Conservation (phyloP, 2,329 filamentous ascomycete genomes). For the Alternaria burnsii region DNA sequence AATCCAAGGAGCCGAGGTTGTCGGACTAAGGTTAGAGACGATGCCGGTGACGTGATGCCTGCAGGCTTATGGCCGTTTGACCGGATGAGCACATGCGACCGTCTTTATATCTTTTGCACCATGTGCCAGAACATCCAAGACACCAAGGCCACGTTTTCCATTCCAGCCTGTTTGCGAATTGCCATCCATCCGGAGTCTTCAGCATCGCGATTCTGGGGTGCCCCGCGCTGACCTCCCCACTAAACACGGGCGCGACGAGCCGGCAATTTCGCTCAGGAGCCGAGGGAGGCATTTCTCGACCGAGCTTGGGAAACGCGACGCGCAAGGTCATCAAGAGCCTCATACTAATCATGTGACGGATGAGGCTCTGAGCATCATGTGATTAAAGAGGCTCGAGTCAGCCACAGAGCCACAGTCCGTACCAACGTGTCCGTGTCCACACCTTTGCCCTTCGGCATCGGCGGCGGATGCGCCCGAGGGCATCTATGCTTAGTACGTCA, state of each 20-base stretch:
- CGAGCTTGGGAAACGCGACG: constrained; percentile 6
- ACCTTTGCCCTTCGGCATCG: neutral
- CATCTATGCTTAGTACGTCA: neutral
- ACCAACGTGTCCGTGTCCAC: constrained; percentile 1
- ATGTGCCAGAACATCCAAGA: neutral
- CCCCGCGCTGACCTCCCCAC: constrained; percentile 14
- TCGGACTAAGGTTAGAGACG: constrained; percentile 26
- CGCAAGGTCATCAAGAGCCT: neutral
- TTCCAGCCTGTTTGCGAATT: neutral
- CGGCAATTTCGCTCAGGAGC: constrained; percentile 10
- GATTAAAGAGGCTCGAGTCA: neutral
- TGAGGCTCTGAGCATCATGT: neutral
- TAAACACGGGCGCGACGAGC: constrained; percentile 12
- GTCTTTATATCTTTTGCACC: neutral
- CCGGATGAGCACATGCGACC: constrained; percentile 12
- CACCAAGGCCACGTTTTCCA: neutral
- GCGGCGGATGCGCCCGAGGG: neutral
- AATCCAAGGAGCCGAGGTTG: constrained; percentile 14
- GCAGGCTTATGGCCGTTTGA: constrained; percentile 16
- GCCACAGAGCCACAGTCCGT: neutral
- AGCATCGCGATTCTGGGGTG: constrained; percentile 8
- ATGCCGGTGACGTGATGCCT: constrained; percentile 15
- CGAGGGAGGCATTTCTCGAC: constrained; percentile 10
- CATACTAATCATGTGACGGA: neutral
- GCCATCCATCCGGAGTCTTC: constrained; percentile 1